Conservation (phyloP, 371 early-diverging fungal species). For the Smittium mucronatum region DNA sequence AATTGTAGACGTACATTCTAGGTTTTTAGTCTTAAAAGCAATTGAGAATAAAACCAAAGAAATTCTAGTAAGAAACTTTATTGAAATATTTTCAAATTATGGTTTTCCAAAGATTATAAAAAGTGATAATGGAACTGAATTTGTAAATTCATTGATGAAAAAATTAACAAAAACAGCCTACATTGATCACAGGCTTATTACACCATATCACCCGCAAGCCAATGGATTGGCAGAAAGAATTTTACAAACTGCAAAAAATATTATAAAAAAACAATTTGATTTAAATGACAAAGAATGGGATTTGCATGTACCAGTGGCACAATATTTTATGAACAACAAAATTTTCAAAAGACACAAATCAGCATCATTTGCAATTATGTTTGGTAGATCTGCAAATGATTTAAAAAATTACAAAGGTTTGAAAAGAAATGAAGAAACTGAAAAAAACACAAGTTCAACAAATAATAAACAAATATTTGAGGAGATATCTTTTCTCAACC, state of each 20-base stretch:
- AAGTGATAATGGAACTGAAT: conserved; percentile 28
- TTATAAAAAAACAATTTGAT: conserved; percentile 15
- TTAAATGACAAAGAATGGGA: conserved; percentile 18
- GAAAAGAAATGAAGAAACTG: not conserved
- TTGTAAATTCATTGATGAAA: conserved; percentile 13
- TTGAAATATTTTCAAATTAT: conserved; percentile 21
- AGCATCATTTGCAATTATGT: conserved; percentile 19
- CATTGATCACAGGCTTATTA: conserved; percentile 17
- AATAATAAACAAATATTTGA: not conserved
- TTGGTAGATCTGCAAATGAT: conserved; percentile 16
- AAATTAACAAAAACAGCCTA: conserved; percentile 4
- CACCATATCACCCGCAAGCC: conserved; percentile 19
- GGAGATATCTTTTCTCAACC: not conserved
- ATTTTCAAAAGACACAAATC: not conserved
- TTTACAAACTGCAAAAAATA: conserved; percentile 14
- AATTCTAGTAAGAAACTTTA: conserved; percentile 16
- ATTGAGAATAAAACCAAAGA: conserved; percentile 15
- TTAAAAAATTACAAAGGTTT: conserved; percentile 10
- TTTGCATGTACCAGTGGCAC: conserved; percentile 16
- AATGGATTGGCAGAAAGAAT: conserved; percentile 24
- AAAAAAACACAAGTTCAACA: too few species aligned
- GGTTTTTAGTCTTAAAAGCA: conserved; percentile 19
- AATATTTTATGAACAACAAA: conserved; percentile 14
- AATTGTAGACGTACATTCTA: conserved; percentile 18
- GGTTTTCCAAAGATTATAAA: conserved; percentile 17